Percentiles rank a stretch among this genome's conserved stretches.
Evolutionary conservation across 805 yeast species (phyloP).

Genomic region (Teunomyces gatunensis): DNA sequence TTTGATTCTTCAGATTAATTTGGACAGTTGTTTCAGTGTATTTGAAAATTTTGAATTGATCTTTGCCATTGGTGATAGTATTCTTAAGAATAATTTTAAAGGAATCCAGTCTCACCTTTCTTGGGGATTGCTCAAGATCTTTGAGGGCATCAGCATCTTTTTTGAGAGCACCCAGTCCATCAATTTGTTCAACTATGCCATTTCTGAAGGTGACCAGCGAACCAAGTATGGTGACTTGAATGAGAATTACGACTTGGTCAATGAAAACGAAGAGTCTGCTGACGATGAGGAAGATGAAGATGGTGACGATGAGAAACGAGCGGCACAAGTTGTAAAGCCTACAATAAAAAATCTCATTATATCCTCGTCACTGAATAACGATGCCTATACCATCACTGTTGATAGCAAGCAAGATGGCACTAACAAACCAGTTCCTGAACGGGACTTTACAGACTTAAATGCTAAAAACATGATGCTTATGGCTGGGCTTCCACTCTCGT

Average conservation of each 20-base stretch:
- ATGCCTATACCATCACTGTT: slow-evolving; percentile 10
- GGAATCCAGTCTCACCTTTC: slow-evolving; percentile 9
- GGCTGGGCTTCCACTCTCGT: slow-evolving; percentile 48
- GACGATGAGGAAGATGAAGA: slow-evolving; percentile 11
- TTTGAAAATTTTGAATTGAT: slow-evolving; percentile 42
- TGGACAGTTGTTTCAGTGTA: slow-evolving; percentile 38
- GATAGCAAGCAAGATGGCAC: slow-evolving; percentile 8
- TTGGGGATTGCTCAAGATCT: slow-evolving; percentile 24
- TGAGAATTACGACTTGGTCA: slow-evolving; percentile 33
- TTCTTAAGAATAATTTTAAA: slow-evolving; percentile 19
- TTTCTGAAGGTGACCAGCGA: slow-evolving; percentile 32
- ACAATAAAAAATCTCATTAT: slow-evolving; percentile 15
- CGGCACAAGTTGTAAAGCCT: slow-evolving; percentile 23
- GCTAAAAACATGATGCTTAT: slow-evolving; percentile 17
- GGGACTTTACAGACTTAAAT: neutral
- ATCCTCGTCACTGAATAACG: slow-evolving; percentile 2
- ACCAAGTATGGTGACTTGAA: slow-evolving; percentile 46
- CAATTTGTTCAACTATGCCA: slow-evolving; percentile 45
- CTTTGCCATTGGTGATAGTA: slow-evolving; percentile 40
- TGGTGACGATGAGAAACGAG: slow-evolving; percentile 12
- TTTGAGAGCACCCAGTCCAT: slow-evolving; percentile 50
- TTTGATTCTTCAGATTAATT: slow-evolving; percentile 35
- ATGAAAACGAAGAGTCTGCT: slow-evolving; percentile 10
- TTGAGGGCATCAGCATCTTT: slow-evolving; percentile 34
- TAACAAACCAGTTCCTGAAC: neutral